Percentiles rank a stretch among this genome's conserved stretches.
These are phyloP conservation scores for Aspergillus sclerotiicarbonarius DNA, from an alignment of 495 filamentous ascomycete genomes.

Conservation along the genomic window DNA sequence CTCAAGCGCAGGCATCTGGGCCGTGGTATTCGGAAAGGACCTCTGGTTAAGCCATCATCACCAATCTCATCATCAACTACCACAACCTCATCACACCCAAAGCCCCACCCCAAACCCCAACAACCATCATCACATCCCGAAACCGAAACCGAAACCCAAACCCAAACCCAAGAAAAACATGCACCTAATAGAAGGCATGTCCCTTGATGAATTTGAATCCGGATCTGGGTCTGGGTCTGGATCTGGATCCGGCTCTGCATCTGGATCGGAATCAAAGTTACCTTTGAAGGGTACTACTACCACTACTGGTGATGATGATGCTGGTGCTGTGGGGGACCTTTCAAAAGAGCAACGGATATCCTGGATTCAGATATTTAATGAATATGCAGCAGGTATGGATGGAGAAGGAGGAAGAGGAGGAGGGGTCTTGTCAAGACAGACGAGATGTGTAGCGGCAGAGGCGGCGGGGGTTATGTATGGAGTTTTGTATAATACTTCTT, in stretches of 20 bases:
- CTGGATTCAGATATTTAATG: constrained; percentile 18
- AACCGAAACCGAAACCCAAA: too few relatives aligned
- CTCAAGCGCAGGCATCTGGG: constrained; percentile 16
- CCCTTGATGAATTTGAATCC: too few relatives aligned
- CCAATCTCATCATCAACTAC: too few relatives aligned
- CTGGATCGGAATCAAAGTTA: too few relatives aligned
- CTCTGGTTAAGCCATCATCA: constrained; percentile 17
- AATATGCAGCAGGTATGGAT: constrained; percentile 16
- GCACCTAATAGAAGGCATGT: too few relatives aligned
- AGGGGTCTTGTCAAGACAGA: constrained; percentile 13
- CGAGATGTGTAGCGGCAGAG: constrained; percentile 21
- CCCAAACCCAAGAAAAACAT: too few relatives aligned
- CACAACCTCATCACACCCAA: too few relatives aligned
- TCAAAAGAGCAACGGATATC: constrained; percentile 13
- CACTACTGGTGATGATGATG: neutral
- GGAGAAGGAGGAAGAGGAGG: too few relatives aligned
- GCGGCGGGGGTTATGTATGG: constrained; percentile 23
- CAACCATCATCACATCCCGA: too few relatives aligned
- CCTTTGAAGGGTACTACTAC: too few relatives aligned
- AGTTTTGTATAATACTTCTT: neutral
- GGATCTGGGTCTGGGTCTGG: neutral
- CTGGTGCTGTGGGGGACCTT: neutral
- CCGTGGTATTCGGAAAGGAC: constrained; percentile 28
- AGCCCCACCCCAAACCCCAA: too few relatives aligned
- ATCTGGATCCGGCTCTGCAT: neutral